Percentiles rank a stretch among this genome's conserved stretches.
phyloP scores from a whole-genome alignment of 2,329 filamentous ascomycete species.

The Colletotrichum paranaense region DNA sequence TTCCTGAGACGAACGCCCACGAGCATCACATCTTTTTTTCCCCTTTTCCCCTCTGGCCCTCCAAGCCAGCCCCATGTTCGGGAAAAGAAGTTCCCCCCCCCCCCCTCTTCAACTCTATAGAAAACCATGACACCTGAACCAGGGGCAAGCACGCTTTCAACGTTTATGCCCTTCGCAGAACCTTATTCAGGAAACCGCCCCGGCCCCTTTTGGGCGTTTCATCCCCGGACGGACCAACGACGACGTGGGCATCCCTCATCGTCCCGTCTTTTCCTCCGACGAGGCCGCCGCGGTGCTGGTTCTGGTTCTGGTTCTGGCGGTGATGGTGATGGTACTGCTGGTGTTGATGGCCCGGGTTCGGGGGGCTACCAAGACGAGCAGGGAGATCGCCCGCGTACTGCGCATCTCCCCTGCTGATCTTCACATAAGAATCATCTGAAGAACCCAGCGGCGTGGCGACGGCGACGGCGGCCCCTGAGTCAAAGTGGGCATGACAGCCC shows the following conservation, averaged over 20 bases:
- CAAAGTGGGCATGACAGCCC: conserved; percentile 38
- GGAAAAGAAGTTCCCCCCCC: not conserved
- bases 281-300: not conserved
- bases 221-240: conserved; percentile 10
- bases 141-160: not conserved
- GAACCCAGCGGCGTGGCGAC: not conserved
- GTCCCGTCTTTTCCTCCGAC: conserved; percentile 25
- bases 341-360: conserved; percentile 1
- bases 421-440: conserved; percentile 36
- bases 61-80: not conserved
- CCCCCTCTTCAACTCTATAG: not conserved
- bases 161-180: conserved; percentile 45
- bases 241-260: conserved; percentile 14
- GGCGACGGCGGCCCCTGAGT: conserved; percentile 26
- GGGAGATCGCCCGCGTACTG: conserved; percentile 22
- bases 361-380: not conserved
- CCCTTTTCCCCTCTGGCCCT: not conserved
- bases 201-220: conserved; percentile 42
- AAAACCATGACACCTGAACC: not conserved
- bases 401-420: conserved; percentile 38
- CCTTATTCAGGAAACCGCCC: conserved; percentile 48
- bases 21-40: not conserved
- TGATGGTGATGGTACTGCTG: not conserved
- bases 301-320: not conserved
- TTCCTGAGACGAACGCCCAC: conserved; percentile 1